Conservation (phyloP, 768 basidiomycete species). For the Mycena polygramma region DNA sequence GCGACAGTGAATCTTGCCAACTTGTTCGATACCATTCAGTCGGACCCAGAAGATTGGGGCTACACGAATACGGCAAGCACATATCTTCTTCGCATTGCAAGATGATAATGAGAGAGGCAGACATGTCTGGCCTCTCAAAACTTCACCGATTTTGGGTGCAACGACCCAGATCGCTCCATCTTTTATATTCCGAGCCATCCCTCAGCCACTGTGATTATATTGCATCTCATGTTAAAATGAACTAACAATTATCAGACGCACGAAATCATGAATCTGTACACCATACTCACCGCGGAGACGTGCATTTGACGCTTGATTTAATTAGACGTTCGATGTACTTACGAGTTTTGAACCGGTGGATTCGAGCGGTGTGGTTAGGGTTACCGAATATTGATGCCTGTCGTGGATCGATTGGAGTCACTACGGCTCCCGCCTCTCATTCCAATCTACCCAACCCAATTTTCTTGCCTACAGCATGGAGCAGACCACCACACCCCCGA, state of each 20-base stretch:
- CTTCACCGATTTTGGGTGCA: conserved; percentile 37
- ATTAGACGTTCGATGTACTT: not conserved
- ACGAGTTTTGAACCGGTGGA: too few species aligned
- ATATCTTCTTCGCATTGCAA: not conserved
- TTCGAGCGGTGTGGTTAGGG: too few species aligned
- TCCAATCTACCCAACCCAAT: not conserved
- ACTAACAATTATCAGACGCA: conserved; percentile 20
- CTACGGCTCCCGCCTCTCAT: not conserved
- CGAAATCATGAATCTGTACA: conserved; percentile 36
- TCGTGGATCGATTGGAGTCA: too few species aligned
- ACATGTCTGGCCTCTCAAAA: conserved; percentile 39
- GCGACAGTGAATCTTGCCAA: conserved; percentile 35
- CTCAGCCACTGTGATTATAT: conserved; percentile 30
- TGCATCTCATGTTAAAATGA: not conserved
- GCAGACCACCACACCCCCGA: not conserved
- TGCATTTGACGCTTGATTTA: conserved; percentile 18
- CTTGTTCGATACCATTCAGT: conserved; percentile 29
- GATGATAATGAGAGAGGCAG: not conserved
- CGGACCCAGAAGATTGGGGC: conserved; percentile 26
- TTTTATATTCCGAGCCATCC: conserved; percentile 40
- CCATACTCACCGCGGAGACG: conserved; percentile 26
- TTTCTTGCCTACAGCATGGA: not conserved
- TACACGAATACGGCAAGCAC: conserved; percentile 36
- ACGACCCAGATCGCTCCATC: conserved; percentile 36
- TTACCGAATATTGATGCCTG: not conserved